Evolutionary conservation across 2,329 filamentous ascomycete species (phyloP), one percentile per base, ranked within the genome.

Genomic region (Mycosphaerelloides madeirae): DNA sequence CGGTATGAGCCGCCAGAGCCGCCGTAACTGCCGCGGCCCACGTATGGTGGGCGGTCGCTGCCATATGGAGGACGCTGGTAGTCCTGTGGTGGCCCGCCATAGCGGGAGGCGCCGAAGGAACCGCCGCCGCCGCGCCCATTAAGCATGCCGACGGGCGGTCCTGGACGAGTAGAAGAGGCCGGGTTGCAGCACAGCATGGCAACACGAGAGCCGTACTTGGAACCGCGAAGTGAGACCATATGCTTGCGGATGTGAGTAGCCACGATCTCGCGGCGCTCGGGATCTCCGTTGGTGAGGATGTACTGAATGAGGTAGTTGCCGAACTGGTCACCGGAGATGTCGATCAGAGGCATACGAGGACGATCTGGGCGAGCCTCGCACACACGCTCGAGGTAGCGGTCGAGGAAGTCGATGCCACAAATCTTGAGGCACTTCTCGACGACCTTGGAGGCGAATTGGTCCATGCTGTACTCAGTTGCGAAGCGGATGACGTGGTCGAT

Each of bases 351-450:
- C 70, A 97, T 97, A 43, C 93, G 89, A 49, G 93, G 91, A 55
- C 93, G 86, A 64, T 96, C 90, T 33, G 83, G 75, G 50, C 88
- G 87, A 46, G 88, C 88, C 65, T 95, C 91, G 65, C 90, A 97
- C 49, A 98, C 89, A 49, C 90, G 85, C 65, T 94, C 85, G 48
- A 98, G 81, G 63, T 97, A 98, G 50, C 88, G 87, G 49, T 89
- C 80, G 33, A 98, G 77, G 63, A 98, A 98, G 36, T 97, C 91
- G 19, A 77, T 70, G 20, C 89, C 87, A 34, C 91, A 88, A 69
- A 98, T 95, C 74, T 98, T 98, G 56, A 98, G 80, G 61, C 93
- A 98, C 71, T 98, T 98, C 71, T 98, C 91, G 49, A 98, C 91
- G 34, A 98, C 93, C 69, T 98, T 98, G 48, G 93, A 98, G 33